Evolutionary conservation across 352 stramenopile genomes (phyloP), one percentile per base, ranked within the genome.

Genomic region (Plasmopara halstedii): DNA sequence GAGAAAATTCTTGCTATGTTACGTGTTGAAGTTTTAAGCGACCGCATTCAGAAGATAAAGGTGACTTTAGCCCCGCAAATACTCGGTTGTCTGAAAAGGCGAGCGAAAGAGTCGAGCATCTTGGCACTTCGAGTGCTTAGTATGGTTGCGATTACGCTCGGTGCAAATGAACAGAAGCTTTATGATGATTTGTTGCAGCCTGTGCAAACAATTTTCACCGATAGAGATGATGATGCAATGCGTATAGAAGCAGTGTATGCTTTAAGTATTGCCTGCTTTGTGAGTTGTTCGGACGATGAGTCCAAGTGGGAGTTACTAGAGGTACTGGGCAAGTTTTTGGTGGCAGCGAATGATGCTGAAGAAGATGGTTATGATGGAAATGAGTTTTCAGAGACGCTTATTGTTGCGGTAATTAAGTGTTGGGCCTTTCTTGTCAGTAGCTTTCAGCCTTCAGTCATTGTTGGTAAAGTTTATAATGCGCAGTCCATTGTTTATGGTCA

Each of bases 301-400:
- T 51, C 64, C n/a, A 73, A 72, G 36, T 85, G 73, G 73, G 64
- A 78, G 11, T 42, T 75, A 4, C 31, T 85, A 31, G 73, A 85
- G 18, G 46, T 64, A n/a, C 43, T 85, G 2, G 73, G 73, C 2
- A 42, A 51, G 7, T 58, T 76, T 13, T 37, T 85, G 2, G 47
- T 74, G 17, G 53, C 58, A 2, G 66, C 66, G 6, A 73, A 71
- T 17, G 68, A 80, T 25, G 68, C 68, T 0, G 66, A 80, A 21
- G 63, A 74, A 5, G 67, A 76, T 25, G 55, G 49, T 1, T 54
- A 73, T 45, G 58, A 70, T 10, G 73, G 81, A 27, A 60, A 70
- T 26, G 58, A 59, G 29, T 70, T 70, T 45, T 51, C 58, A 0
- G 70, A 83, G 42, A 23, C 56, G 19, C 41, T 85, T 18, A 61